Conservation (phyloP, 495 filamentous ascomycete genomes). For the Apiosordaria backusii region DNA sequence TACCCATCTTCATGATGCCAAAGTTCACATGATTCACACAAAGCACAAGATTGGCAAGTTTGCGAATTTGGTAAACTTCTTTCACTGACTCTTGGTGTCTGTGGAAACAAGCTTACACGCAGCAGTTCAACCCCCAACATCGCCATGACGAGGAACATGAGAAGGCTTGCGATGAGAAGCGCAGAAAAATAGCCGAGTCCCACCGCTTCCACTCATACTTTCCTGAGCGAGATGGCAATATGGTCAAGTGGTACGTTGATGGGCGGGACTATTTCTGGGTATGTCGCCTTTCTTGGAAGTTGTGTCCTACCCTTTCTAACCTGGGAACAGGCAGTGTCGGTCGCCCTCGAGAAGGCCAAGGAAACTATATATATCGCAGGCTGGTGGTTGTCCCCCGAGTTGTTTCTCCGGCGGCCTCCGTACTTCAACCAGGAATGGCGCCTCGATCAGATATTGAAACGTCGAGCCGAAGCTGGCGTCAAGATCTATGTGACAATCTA, state of each 20-base stretch:
- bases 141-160: constrained; percentile 95
- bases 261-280: constrained; percentile 89
- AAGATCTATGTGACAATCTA: constrained; percentile 95
- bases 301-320: neutral
- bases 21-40: constrained; percentile 45
- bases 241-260: constrained; percentile 96
- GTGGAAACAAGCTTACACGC: neutral
- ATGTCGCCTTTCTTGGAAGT: neutral
- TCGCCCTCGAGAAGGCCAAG: constrained; percentile 78
- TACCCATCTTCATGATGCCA: constrained; percentile 46
- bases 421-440: constrained; percentile 80
- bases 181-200: constrained; percentile 63
- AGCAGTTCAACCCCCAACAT: constrained; percentile 76
- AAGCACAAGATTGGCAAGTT: constrained; percentile 57
- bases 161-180: constrained; percentile 74
- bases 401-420: constrained; percentile 85
- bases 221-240: constrained; percentile 77
- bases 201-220: constrained; percentile 88
- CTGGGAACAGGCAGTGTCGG: constrained; percentile 61
- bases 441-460: constrained; percentile 80
- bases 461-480: constrained; percentile 83
- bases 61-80: constrained; percentile 43
- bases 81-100: neutral
- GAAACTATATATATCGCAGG: constrained; percentile 95
- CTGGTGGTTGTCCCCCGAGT: constrained; percentile 94